Base-by-base conservation (phyloP, 2,329 filamentous ascomycete species). In the Fusarium duplospermum region DNA sequence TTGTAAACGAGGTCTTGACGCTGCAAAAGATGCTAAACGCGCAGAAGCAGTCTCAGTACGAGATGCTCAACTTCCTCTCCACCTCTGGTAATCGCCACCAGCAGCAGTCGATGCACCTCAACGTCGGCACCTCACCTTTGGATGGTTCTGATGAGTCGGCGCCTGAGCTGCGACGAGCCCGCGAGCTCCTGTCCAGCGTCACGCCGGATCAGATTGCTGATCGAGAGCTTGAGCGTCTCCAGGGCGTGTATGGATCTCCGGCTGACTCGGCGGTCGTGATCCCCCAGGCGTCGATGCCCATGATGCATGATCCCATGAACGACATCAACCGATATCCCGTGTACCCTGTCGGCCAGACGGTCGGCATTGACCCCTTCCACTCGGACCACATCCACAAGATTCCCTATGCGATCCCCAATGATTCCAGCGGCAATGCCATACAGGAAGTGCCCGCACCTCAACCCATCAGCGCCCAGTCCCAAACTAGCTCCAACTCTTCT, bases 351-450 rank as follows among this genome's bases (percentile, higher is more conserved):
- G 95, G 95, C 20, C 91, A 95, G 74, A 96, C 93, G 1, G 94
- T 97, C 74, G 95, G 95, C 62, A 98, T 98, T 75, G 95, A 98
- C 80, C 95, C 96, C 1, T 96, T 97, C 88, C 95, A 96, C 80
- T 93, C 94, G 76, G 95, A 98, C 77, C 95, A 98, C 80, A 94
- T 98, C 80, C 91, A 96, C 84, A 98, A 97, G 81, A 97, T 98
- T 65, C 94, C 95, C 0, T 98, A 98, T 80, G 83, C 94, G 90
- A 83, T 86, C 18, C 87, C 93, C 4, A 94, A 93, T 67, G 87
- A 87, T 60, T 84, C 87, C 3, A 85, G 81, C 54, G 75, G 72
- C 35, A 77, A 76, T 47, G 70, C 74, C 31, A 71, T 79, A 76
- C 81, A 84, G 58, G 81, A 83, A 20, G 83, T 87, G 64, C 82